Percentiles rank a stretch among this genome's conserved stretches.
Evolutionary conservation across 2,329 filamentous ascomycete species (phyloP).

Genomic region (Talaromyces sp.): DNA sequence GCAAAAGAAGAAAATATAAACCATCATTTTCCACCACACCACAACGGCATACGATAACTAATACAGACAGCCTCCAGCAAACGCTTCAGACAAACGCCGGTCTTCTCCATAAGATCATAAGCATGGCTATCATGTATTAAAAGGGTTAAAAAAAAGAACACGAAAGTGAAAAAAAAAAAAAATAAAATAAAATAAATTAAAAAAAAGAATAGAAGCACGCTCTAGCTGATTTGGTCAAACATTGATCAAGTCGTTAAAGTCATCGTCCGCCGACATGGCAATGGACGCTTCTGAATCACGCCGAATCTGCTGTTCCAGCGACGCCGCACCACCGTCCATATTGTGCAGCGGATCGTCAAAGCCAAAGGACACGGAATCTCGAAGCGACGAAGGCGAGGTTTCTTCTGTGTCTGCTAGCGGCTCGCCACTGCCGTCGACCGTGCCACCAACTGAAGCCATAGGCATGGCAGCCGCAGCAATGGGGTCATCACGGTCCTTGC

Average conservation of each 20-base stretch:
- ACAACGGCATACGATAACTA: background rate
- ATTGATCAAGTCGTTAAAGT: constrained; percentile 30
- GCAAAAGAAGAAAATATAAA: background rate
- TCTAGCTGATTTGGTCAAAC: constrained; percentile 14
- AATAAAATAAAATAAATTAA: background rate
- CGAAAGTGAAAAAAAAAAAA: background rate
- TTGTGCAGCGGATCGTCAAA: constrained; percentile 26
- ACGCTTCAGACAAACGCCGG: background rate
- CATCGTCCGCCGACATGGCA: constrained; percentile 24
- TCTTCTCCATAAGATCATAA: background rate
- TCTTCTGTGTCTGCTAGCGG: background rate
- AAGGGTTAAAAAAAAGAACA: background rate
- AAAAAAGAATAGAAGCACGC: background rate
- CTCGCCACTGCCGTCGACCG: background rate
- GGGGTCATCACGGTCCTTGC: constrained; percentile 18
- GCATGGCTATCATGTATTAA: background rate
- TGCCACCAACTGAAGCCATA: too few relatives aligned
- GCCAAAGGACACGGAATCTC: constrained; percentile 23
- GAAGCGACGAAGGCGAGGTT: constrained; percentile 2
- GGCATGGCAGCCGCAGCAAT: background rate
- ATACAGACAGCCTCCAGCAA: background rate
- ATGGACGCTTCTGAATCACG: constrained; percentile 25
- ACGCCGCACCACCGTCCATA: constrained; percentile 18
- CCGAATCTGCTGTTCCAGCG: constrained; percentile 25
- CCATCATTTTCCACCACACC: background rate